Evolutionary conservation across 2,329 filamentous ascomycete genomes (phyloP).

Genomic region (Pseudogymnoascus verrucosus): DNA sequence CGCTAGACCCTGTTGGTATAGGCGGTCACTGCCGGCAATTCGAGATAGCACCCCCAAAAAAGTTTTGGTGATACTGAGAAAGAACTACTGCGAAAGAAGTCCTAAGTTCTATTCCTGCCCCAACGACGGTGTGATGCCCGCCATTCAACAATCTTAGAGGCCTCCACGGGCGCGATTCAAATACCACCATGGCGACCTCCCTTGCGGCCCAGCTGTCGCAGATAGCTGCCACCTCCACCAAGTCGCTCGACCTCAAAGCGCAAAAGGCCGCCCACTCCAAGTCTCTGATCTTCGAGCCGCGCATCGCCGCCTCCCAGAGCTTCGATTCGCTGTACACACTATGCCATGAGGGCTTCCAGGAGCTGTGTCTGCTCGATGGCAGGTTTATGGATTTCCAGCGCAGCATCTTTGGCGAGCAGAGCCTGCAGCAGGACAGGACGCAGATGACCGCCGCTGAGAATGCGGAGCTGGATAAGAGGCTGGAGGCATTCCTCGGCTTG

Average conservation of each 20-base stretch:
- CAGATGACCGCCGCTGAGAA: constrained; percentile 80
- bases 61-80: constrained; percentile 8
- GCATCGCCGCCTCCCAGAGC: constrained; percentile 76
- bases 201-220: constrained; percentile 90
- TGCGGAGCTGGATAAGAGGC: constrained; percentile 64
- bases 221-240: constrained; percentile 82
- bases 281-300: constrained; percentile 86
- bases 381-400: constrained; percentile 67
- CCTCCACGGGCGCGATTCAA: background rate
- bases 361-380: constrained; percentile 78
- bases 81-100: constrained; percentile 1
- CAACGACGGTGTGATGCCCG: constrained; percentile 4
- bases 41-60: constrained; percentile 5
- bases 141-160: constrained; percentile 5
- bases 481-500: constrained; percentile 77
- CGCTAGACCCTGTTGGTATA: background rate
- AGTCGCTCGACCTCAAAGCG: constrained; percentile 85
- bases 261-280: constrained; percentile 89
- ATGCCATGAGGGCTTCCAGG: constrained; percentile 82
- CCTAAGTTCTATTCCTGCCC: background rate
- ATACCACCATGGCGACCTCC: constrained; percentile 61
- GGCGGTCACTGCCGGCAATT: background rate
- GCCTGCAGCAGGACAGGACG: constrained; percentile 77
- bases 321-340: constrained; percentile 83
- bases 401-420: constrained; percentile 89